Evolutionary conservation across 2,329 filamentous ascomycete species (phyloP), one percentile per base, ranked within the genome.

Genomic region (Diaporthe ampelina): DNA sequence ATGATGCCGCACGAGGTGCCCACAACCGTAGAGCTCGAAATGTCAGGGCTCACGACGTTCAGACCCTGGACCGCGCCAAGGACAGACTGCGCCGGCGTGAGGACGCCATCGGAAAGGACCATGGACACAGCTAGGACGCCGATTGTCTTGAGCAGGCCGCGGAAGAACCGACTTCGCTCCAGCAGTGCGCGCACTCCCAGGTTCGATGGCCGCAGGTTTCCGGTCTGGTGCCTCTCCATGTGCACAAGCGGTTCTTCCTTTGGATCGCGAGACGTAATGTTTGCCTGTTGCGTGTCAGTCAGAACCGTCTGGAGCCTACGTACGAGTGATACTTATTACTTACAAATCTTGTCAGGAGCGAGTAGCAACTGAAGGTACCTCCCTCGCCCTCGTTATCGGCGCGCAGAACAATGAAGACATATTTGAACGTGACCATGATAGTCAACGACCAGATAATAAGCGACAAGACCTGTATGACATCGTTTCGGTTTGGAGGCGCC

Each of bases 371-470:
- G 79, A 93, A 93, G 0, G 91, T 93, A 40, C 91, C 91, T 48
- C 91, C 91, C 79, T 93, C 91, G 61, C 92, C 91, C 79, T 93
- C 91, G 74, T 93, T 91, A 79, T 93, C 91, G 61, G 91, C 91
- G 29, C 84, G 85, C 6, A 93, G 81, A 54, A 93, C 87, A 78
- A 93, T 88, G 74, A 92, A 83, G 26, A 92, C 86, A 78, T 93
- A 93, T 83, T 93, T 93, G 73, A 92, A 77, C 0, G 90, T 92
- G 40, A 93, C 91, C 83, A 93, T 92, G 74, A 93, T 83, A n/a
- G 90, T 91, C 59, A 93, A 81, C 0, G 90, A 88, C 91, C 91
- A 93, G 52, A 93, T 87, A 72, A 93, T 89, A 48, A 93, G 86
- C 2, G 91, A 93, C 2, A 93, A 82, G 0, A 90, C 91, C 65